Evolutionary conservation across 192 early-diverging fungal genomes (phyloP).

Genomic region (Linnemannia hyalina): DNA sequence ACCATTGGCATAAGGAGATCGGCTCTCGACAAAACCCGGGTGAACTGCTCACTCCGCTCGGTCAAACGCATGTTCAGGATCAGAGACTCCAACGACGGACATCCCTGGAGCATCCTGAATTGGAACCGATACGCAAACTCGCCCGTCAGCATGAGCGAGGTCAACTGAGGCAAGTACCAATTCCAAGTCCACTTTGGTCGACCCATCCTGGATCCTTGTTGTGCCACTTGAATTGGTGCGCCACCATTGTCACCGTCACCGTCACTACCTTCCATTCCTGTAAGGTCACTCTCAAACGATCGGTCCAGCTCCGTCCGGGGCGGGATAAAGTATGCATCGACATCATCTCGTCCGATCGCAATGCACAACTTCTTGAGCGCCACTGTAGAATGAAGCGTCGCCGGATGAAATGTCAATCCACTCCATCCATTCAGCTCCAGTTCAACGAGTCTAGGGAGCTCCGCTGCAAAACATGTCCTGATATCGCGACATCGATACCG

Average conservation of each 20-base stretch:
- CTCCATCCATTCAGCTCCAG: neutral
- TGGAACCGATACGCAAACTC: conserved; percentile 5
- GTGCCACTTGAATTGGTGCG: no score
- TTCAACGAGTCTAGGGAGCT: neutral
- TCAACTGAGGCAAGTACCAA: neutral
- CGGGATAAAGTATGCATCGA: neutral
- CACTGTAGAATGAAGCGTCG: neutral
- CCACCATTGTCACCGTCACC: neutral
- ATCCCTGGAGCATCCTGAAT: neutral
- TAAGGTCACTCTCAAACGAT: no score
- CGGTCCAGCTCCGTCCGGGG: neutral
- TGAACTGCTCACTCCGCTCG: neutral
- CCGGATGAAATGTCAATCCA: neutral
- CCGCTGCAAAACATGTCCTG: neutral
- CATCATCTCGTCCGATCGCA: neutral
- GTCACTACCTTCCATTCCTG: neutral
- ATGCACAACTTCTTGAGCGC: neutral
- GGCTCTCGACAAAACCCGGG: neutral
- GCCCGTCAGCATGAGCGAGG: neutral
- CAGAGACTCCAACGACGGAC: neutral
- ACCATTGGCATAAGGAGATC: neutral
- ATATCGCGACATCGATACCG: neutral
- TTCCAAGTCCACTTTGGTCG: neutral
- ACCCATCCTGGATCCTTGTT: neutral
- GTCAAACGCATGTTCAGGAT: neutral